These are phyloP conservation scores for Zygoascus flipseniorum DNA, from an alignment of 805 yeast species.

Conservation along the genomic window DNA sequence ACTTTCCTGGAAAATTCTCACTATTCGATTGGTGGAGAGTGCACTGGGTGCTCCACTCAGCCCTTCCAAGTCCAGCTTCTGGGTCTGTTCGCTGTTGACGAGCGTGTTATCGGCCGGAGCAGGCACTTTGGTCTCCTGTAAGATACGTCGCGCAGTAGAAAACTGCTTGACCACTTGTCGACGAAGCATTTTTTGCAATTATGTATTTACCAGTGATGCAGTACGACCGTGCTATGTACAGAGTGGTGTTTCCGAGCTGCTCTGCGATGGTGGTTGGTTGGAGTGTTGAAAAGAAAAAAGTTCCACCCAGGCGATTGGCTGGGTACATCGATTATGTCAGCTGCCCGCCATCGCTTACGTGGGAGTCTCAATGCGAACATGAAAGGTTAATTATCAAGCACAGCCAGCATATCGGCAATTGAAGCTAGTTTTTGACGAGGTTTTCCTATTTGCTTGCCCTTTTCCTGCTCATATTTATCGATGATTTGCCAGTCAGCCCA, in stretches of 20 bases:
- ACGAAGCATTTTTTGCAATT: not conserved
- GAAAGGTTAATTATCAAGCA: not conserved
- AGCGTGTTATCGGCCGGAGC: not conserved
- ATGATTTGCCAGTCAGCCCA: constrained; percentile 67
- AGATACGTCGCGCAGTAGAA: not conserved
- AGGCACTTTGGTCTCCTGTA: not conserved
- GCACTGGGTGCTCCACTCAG: constrained; percentile 74
- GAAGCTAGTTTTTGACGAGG: constrained; percentile 49
- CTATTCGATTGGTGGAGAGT: constrained; percentile 51
- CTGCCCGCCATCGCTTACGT: too few species aligned
- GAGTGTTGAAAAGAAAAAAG: not conserved
- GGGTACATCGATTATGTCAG: not conserved
- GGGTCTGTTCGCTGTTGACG: constrained; percentile 5
- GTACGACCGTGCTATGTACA: not conserved
- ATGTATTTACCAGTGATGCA: not conserved
- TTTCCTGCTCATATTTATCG: constrained; percentile 42
- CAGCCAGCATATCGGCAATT: constrained; percentile 36
- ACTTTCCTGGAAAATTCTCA: constrained; percentile 67
- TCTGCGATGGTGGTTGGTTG: not conserved
- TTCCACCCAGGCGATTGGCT: not conserved
- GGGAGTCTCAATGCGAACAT: too few species aligned
- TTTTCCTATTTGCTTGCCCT: constrained; percentile 45
- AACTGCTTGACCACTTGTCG: not conserved
- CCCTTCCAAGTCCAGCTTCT: constrained; percentile 35
- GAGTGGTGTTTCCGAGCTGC: not conserved